A percentile compares a stretch with the other conserved stretches of the same genome.
Conservation (phyloP, 805 yeast genomes). For the Middelhovenomyces tepae region DNA sequence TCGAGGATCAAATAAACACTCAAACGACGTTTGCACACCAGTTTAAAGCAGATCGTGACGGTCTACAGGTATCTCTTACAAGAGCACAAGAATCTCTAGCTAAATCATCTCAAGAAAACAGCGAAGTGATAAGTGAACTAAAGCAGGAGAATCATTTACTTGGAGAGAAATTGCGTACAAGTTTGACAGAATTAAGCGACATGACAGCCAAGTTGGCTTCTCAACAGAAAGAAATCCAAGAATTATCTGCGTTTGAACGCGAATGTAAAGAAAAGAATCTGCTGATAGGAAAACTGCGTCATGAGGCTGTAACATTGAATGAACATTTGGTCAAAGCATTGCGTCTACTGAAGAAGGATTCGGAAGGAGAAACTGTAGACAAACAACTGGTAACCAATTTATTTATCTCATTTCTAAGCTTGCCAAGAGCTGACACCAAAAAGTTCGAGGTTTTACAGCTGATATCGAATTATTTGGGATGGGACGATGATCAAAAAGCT, state of each 20-base stretch:
- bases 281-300: constrained; percentile 81
- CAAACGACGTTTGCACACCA: constrained; percentile 22
- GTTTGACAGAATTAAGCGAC: constrained; percentile 14
- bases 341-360: constrained; percentile 69
- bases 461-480: constrained; percentile 70
- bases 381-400: constrained; percentile 83
- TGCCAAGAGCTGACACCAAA: constrained; percentile 90
- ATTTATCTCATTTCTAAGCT: constrained; percentile 69
- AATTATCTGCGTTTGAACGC: constrained; percentile 35
- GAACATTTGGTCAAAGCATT: constrained; percentile 94
- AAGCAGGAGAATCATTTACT: constrained; percentile 9
- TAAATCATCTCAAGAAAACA: background rate
- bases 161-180: constrained; percentile 13
- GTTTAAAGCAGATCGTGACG: constrained; percentile 17
- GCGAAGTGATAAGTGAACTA: background rate
- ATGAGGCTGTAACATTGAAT: constrained; percentile 86
- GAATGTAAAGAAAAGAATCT: constrained; percentile 65
- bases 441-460: constrained; percentile 86
- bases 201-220: constrained; percentile 21
- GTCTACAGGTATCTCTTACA: constrained; percentile 20
- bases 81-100: constrained; percentile 25
- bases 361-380: constrained; percentile 71
- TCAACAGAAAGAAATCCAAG: constrained; percentile 28
- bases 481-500: constrained; percentile 59
- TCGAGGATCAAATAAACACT: constrained; percentile 24